These are phyloP conservation scores for Naganishia sp. DNA, from an alignment of 1,284 basidiomycete genomes.

Conservation along the genomic window DNA sequence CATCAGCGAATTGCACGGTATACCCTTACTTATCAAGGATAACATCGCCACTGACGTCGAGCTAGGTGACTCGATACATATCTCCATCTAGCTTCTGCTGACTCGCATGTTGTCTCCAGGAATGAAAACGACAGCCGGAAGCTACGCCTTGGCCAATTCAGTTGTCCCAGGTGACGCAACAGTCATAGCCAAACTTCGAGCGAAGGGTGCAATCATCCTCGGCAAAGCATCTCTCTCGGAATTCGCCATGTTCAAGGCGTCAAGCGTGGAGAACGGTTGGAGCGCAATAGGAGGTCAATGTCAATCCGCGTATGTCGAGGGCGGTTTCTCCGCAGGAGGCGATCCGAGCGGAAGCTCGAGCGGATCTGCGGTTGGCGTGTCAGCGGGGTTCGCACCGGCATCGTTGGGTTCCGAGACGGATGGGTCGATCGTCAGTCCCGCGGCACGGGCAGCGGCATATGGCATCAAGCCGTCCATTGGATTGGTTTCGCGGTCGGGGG, in stretches of 20 bases:
- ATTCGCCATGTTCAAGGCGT: slow-evolving; percentile 35
- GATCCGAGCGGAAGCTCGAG: slow-evolving; percentile 38
- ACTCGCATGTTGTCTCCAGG: not conserved
- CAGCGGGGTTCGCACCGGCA: slow-evolving; percentile 38
- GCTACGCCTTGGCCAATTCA: slow-evolving; percentile 15
- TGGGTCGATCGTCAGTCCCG: slow-evolving; percentile 39
- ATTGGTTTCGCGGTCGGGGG: slow-evolving; percentile 32
- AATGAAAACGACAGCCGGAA: slow-evolving; percentile 28
- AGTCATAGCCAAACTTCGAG: slow-evolving; percentile 29
- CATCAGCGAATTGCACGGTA: slow-evolving; percentile 38
- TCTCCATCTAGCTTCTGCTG: not conserved
- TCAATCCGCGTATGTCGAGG: slow-evolving; percentile 39
- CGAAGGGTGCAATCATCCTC: slow-evolving; percentile 41
- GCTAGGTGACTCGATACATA: slow-evolving; percentile 39
- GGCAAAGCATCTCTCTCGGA: slow-evolving; percentile 46
- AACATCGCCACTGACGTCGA: slow-evolving; percentile 39
- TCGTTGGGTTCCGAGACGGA: slow-evolving; percentile 39
- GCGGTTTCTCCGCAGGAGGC: slow-evolving; percentile 38
- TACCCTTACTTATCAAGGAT: slow-evolving; percentile 43
- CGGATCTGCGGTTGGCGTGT: slow-evolving; percentile 40
- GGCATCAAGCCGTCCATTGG: slow-evolving; percentile 40
- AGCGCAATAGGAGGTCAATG: slow-evolving; percentile 40
- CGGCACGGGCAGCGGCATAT: slow-evolving; percentile 38
- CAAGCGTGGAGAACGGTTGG: slow-evolving; percentile 38
- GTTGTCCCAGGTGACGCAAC: slow-evolving; percentile 28